Percentiles rank a stretch among this genome's conserved stretches.
These are phyloP conservation scores for Alternaria longipes DNA, from an alignment of 2,329 filamentous ascomycete species.

Conservation along the genomic window DNA sequence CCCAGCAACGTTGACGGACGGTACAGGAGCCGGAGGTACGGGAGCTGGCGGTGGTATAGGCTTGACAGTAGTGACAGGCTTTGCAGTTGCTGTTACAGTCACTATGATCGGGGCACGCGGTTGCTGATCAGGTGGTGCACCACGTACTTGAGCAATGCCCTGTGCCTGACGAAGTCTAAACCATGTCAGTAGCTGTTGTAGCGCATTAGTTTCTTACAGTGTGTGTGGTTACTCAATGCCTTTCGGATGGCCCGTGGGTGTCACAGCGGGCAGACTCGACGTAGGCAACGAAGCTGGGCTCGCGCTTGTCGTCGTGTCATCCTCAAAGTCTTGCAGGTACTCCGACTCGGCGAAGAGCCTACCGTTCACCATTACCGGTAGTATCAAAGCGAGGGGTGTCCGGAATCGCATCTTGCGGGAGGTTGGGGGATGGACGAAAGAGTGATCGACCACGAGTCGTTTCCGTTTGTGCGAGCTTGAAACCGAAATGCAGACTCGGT, in stretches of 20 bases:
- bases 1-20: not conserved
- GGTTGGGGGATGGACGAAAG: not conserved
- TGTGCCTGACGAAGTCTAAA: constrained; percentile 27
- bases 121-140: constrained; percentile 6
- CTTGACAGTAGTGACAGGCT: constrained; percentile 8
- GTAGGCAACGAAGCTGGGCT: constrained; percentile 14
- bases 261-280: not conserved
- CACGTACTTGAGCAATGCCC: constrained; percentile 5
- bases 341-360: constrained; percentile 1
- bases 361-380: not conserved
- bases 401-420: constrained; percentile 4
- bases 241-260: not conserved
- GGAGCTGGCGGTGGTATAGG: constrained; percentile 8
- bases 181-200: constrained; percentile 3
- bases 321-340: constrained; percentile 1
- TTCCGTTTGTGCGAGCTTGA: not conserved
- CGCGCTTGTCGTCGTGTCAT: constrained; percentile 8
- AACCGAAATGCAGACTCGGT: not conserved
- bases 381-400: not conserved
- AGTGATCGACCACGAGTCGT: not conserved
- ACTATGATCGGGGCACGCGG: not conserved
- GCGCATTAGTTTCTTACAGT: not conserved
- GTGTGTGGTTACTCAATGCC: constrained; percentile 3
- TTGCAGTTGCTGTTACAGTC: not conserved
- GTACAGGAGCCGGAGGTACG: constrained; percentile 8